Evolutionary conservation across 441 rosid genomes (phyloP).

Genomic region (Iberis amara): DNA sequence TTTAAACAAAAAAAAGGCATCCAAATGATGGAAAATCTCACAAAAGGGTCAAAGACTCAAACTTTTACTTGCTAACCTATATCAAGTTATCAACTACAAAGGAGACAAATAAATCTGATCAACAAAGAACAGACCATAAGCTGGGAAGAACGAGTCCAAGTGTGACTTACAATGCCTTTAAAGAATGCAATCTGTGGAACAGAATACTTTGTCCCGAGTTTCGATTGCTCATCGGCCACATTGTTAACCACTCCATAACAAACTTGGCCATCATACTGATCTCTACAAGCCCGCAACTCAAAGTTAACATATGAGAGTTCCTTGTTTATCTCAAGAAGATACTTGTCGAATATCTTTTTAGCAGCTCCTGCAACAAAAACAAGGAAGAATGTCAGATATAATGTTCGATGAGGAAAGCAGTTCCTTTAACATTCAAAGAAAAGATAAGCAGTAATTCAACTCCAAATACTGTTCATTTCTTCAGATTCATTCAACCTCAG

Average conservation of each 20-base stretch:
- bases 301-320: conserved; percentile 69
- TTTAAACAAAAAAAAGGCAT: no score
- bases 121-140: conserved; percentile 13
- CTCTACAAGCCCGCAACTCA: conserved; percentile 70
- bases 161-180: conserved; percentile 67
- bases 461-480: not conserved
- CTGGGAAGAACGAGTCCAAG: no score
- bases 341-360: conserved; percentile 47
- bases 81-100: not conserved
- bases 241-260: conserved; percentile 78
- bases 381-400: not conserved
- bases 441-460: not conserved
- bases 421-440: not conserved
- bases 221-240: conserved; percentile 80
- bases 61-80: not conserved
- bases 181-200: conserved; percentile 81
- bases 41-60: not conserved
- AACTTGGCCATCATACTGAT: conserved; percentile 68
- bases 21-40: no score
- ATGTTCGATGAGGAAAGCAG: not conserved
- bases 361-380: conserved; percentile 39
- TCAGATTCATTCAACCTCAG: no score
- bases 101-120: not conserved
- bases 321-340: conserved; percentile 76
- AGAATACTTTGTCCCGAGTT: conserved; percentile 78